Evolutionary conservation across 169 alveolate species (phyloP).

Genomic region (Cryptosporidium bovis): DNA sequence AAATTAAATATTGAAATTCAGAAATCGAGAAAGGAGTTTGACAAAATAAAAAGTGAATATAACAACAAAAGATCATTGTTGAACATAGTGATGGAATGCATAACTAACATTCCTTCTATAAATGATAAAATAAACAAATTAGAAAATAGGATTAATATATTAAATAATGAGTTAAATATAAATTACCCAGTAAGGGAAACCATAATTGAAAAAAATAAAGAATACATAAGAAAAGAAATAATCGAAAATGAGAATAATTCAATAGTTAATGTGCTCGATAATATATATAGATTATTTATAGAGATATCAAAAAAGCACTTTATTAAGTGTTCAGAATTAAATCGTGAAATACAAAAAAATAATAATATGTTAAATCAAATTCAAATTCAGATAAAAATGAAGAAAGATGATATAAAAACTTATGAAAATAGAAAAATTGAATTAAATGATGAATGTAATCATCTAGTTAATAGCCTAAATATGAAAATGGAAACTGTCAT

Average conservation of each 20-base stretch:
- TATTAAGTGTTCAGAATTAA: not conserved
- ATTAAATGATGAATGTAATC: constrained; percentile 15
- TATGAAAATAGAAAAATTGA: not conserved
- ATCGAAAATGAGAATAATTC: not conserved
- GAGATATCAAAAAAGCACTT: constrained; percentile 25
- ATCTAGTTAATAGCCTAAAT: not conserved
- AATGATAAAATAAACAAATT: not conserved
- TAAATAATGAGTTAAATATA: constrained; percentile 7
- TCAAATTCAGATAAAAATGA: constrained; percentile 10
- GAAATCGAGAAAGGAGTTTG: not conserved
- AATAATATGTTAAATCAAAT: not conserved
- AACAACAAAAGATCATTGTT: constrained; percentile 11
- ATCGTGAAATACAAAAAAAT: not conserved
- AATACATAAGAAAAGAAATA: constrained; percentile 1
- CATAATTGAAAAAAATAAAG: constrained; percentile 5
- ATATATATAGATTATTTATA: not conserved
- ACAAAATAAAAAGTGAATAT: constrained; percentile 5
- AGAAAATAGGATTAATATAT: not conserved
- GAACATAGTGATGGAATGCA: constrained; percentile 48
- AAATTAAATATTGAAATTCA: constrained; percentile 4
- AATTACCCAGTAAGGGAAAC: constrained; percentile 1
- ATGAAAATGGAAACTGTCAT: constrained; percentile 1
- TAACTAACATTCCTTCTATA: constrained; percentile 32
- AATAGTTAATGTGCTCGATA: constrained; percentile 4
- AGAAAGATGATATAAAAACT: constrained; percentile 7